Evolutionary conservation across 208 protist genomes (phyloP).

Genomic region (Trypanosoma congolense): DNA sequence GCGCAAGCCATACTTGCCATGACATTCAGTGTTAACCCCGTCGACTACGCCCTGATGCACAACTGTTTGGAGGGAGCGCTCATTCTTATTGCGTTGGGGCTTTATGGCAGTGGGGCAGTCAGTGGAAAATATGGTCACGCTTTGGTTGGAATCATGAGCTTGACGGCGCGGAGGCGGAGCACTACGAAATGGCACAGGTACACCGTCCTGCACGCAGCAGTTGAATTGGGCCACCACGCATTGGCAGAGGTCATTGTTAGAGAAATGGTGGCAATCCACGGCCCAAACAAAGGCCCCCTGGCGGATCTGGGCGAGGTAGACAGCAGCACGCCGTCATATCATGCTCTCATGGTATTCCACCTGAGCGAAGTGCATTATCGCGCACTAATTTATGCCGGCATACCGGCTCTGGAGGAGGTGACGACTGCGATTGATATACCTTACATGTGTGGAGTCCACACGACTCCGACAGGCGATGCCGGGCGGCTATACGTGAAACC

Average conservation of each 20-base stretch:
- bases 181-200: slow-evolving; percentile 16
- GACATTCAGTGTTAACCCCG: slow-evolving; percentile 25
- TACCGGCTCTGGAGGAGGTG: neutral
- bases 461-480: slow-evolving; percentile 1
- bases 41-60: slow-evolving; percentile 52
- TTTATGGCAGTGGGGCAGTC: slow-evolving; percentile 28
- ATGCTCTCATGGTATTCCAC: slow-evolving; percentile 10
- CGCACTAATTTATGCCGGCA: neutral
- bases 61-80: slow-evolving; percentile 46
- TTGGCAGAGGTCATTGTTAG: slow-evolving; percentile 31
- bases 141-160: slow-evolving; percentile 6
- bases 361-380: slow-evolving; percentile 1
- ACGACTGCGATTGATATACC: slow-evolving; percentile 9
- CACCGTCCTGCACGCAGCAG: slow-evolving; percentile 68
- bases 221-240: slow-evolving; percentile 39
- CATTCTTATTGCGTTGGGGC: slow-evolving; percentile 49
- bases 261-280: slow-evolving; percentile 19
- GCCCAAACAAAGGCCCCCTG: neutral
- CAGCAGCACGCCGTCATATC: slow-evolving; percentile 2
- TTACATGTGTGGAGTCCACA: slow-evolving; percentile 11
- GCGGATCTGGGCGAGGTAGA: neutral
- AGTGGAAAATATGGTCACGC: slow-evolving; percentile 1
- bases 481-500: slow-evolving; percentile 2
- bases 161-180: neutral
- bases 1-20: slow-evolving; percentile 12